Percentiles rank a stretch among this genome's conserved stretches.
These are phyloP conservation scores for Plasmodium vinckei DNA, from an alignment of 169 alveolate genomes.

Conservation along the genomic window DNA sequence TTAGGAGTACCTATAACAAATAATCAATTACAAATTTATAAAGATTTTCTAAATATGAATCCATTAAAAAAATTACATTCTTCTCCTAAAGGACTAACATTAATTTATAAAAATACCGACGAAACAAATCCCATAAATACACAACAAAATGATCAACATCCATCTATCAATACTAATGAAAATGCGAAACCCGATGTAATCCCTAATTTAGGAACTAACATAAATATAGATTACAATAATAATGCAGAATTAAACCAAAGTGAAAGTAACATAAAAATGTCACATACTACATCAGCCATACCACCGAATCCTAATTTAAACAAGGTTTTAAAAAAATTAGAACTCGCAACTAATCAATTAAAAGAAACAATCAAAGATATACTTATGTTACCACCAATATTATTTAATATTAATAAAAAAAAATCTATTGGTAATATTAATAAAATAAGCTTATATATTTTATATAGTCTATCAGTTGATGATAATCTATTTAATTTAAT, in stretches of 20 bases:
- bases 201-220: neutral
- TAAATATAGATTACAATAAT: conserved; percentile 11
- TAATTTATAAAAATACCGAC: conserved; percentile 39
- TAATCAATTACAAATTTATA: conserved; percentile 78
- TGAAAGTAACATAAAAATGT: neutral
- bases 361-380: conserved; percentile 74
- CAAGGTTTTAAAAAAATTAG: conserved; percentile 68
- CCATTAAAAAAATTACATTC: conserved; percentile 77
- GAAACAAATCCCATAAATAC: conserved; percentile 14
- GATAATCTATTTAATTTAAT: conserved; percentile 71
- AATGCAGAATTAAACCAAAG: conserved; percentile 16
- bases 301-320: conserved; percentile 30
- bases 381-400: conserved; percentile 57
- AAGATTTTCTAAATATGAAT: conserved; percentile 78
- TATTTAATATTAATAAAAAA: conserved; percentile 70
- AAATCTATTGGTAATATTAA: conserved; percentile 18
- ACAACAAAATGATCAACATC: conserved; percentile 12
- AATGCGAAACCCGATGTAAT: neutral
- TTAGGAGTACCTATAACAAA: conserved; percentile 69
- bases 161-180: neutral
- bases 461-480: conserved; percentile 74
- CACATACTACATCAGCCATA: neutral
- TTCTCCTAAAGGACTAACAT: conserved; percentile 61
- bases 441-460: conserved; percentile 57
- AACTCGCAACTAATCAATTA: conserved; percentile 63